A percentile compares a stretch with the other conserved stretches of the same genome.
These are phyloP conservation scores for Flaveria floridana DNA, from an alignment of 140 eudicot genomes.

Conservation along the genomic window DNA sequence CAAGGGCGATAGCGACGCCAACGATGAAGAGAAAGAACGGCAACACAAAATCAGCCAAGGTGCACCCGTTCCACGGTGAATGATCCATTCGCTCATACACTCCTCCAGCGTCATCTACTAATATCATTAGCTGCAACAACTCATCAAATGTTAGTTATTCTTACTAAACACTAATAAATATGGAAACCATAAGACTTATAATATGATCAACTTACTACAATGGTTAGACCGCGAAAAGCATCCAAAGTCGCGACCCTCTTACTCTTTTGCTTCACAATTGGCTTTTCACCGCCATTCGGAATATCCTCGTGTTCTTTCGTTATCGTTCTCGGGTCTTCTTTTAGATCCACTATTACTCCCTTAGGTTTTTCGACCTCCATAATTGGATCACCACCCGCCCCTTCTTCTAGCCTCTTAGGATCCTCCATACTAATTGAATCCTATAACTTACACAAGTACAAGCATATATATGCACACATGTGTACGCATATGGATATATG, in stretches of 20 bases:
- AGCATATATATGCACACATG: not conserved
- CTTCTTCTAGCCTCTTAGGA: conserved; percentile 66
- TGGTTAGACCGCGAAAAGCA: conserved; percentile 77
- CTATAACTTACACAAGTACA: not conserved
- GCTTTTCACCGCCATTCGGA: conserved; percentile 28
- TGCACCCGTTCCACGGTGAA: conserved; percentile 90
- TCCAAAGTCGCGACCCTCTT: conserved; percentile 76
- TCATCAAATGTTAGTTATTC: not conserved
- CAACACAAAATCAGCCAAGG: conserved; percentile 84
- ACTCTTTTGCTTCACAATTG: conserved; percentile 44
- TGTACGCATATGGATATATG: not conserved
- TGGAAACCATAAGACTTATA: not conserved
- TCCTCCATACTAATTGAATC: conserved; percentile 41
- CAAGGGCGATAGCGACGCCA: conserved; percentile 79
- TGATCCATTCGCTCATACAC: conserved; percentile 60
- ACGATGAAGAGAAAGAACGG: conserved; percentile 88
- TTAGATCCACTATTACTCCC: not conserved
- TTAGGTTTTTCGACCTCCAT: not conserved
- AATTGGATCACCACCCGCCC: conserved; percentile 15
- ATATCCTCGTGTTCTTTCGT: conserved; percentile 14
- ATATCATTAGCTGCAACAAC: conserved; percentile 60
- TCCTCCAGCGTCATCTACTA: conserved; percentile 82
- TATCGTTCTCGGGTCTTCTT: conserved; percentile 13
- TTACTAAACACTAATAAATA: too few relatives aligned
- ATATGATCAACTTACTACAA: conserved; percentile 51